These are phyloP conservation scores for Leptoxyphium fumago DNA, from an alignment of 2,329 filamentous ascomycete genomes.

Conservation along the genomic window DNA sequence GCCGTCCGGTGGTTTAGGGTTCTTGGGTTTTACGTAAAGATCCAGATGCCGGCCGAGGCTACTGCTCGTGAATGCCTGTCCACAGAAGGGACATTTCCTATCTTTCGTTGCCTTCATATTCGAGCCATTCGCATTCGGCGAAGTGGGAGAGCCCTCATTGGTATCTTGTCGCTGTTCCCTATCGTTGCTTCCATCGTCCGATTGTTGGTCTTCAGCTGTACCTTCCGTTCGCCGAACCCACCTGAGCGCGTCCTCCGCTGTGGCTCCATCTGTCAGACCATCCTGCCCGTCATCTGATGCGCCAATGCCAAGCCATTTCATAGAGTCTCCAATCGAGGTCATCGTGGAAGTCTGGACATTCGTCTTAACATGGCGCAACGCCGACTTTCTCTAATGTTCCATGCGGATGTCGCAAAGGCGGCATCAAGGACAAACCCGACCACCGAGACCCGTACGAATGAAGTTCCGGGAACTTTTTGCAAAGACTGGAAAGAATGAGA, in stretches of 20 bases:
- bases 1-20: constrained; percentile 74
- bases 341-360: neutral
- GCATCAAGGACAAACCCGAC: too few species aligned
- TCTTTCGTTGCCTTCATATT: constrained; percentile 51
- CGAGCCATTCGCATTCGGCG: neutral
- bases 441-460: too few species aligned
- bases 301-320: neutral
- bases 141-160: neutral
- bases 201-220: neutral
- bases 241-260: neutral
- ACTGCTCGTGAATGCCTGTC: constrained; percentile 81
- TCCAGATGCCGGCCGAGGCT: constrained; percentile 88
- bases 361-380: neutral
- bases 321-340: neutral
- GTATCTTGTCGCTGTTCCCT: neutral
- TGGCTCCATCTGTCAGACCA: neutral
- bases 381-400: too few species aligned
- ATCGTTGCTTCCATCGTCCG: neutral
- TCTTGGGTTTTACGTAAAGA: constrained; percentile 85
- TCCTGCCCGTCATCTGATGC: neutral
- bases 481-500: too few species aligned
- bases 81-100: constrained; percentile 75
- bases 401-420: too few species aligned
- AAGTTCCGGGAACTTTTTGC: too few species aligned
- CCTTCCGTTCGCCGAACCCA: neutral